Conservation (phyloP, 1,284 basidiomycete species). For the Marasmius tenuissimus region DNA sequence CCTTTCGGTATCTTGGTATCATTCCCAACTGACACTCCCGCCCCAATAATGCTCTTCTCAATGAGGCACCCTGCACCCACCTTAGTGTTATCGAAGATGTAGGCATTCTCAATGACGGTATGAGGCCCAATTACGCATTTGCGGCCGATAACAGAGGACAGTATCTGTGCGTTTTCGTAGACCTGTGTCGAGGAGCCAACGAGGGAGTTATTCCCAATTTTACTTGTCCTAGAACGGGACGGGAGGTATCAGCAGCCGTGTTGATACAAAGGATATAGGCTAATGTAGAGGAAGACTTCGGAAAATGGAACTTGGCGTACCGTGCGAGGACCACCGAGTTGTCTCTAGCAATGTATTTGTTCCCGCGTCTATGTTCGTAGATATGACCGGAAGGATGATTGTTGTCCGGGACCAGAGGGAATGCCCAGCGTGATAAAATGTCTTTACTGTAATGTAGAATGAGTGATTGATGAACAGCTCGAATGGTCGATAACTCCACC, state of each 20-base stretch:
- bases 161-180: constrained; percentile 61
- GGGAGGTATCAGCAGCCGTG: constrained; percentile 1
- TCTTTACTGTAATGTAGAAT: constrained; percentile 65
- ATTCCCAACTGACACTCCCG: constrained; percentile 71
- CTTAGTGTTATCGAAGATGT: constrained; percentile 78
- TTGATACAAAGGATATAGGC: neutral
- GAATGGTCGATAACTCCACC: constrained; percentile 39
- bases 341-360: constrained; percentile 83
- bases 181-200: constrained; percentile 75
- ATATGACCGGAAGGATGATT: constrained; percentile 81
- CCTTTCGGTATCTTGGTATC: constrained; percentile 64
- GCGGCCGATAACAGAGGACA: constrained; percentile 75
- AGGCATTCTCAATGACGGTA: constrained; percentile 69
- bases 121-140: constrained; percentile 69
- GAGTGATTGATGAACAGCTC: neutral
- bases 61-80: constrained; percentile 80
- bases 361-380: constrained; percentile 84
- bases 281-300: neutral
- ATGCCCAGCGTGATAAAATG: constrained; percentile 90
- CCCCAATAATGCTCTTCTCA: constrained; percentile 78
- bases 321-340: constrained; percentile 74
- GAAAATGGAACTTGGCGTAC: constrained; percentile 36
- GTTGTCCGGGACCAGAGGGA: constrained; percentile 92
- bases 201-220: constrained; percentile 80
- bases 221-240: constrained; percentile 59